Conservation (phyloP, 495 filamentous ascomycete genomes). For the Aspergillus kassunensis region DNA sequence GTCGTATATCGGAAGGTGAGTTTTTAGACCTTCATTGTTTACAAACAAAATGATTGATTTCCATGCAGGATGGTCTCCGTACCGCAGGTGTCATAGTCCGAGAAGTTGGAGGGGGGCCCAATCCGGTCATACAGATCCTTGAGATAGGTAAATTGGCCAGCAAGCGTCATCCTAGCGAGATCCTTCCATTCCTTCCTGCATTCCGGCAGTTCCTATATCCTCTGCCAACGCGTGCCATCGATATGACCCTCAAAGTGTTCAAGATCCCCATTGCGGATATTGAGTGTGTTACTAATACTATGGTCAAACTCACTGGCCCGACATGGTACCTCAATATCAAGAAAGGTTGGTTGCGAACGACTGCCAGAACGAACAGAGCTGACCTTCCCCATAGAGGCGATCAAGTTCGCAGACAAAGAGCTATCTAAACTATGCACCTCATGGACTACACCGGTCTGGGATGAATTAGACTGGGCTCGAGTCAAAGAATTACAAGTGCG, state of each 20-base stretch:
- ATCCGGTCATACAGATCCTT: conserved; percentile 68
- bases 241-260: conserved; percentile 59
- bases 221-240: conserved; percentile 50
- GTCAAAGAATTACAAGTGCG: conserved; percentile 75
- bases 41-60: conserved; percentile 13
- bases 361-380: conserved; percentile 1
- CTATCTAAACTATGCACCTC: conserved; percentile 58
- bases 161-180: conserved; percentile 67
- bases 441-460: conserved; percentile 73
- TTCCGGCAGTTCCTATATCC: conserved; percentile 58
- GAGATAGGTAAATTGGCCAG: conserved; percentile 62
- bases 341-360: conserved; percentile 29
- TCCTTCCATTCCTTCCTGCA: conserved; percentile 70
- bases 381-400: conserved; percentile 27
- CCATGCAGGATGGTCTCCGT: conserved; percentile 63
- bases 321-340: conserved; percentile 43
- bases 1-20: conserved; percentile 65
- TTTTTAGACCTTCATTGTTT: not conserved
- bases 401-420: conserved; percentile 53
- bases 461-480: conserved; percentile 76
- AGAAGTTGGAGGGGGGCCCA: conserved; percentile 59
- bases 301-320: conserved; percentile 57
- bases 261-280: conserved; percentile 68
- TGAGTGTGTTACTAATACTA: conserved; percentile 74
- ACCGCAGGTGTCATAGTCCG: conserved; percentile 75